Percentiles rank a stretch among this genome's conserved stretches.
Evolutionary conservation across 441 rosid genomes (phyloP).

Genomic region (Melastoma candidum): DNA sequence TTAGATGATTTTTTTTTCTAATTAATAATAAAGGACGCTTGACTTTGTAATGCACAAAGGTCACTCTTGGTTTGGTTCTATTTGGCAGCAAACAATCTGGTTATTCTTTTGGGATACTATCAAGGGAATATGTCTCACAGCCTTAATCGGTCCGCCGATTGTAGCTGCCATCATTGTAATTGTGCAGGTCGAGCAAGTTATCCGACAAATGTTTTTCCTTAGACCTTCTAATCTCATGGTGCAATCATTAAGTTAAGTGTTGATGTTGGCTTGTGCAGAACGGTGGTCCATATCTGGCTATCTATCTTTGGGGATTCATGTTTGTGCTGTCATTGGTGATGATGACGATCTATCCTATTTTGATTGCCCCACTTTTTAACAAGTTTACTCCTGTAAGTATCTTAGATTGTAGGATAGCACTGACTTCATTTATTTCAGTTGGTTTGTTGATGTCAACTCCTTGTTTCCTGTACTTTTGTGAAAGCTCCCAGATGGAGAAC

Average conservation of each 20-base stretch:
- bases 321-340: conserved; percentile 86
- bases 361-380: conserved; percentile 94
- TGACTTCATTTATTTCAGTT: conserved; percentile 7
- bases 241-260: too few relatives aligned
- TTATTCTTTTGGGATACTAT: conserved; percentile 80
- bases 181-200: conserved; percentile 51
- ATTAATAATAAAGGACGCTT: too few relatives aligned
- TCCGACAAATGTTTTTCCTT: neutral
- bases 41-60: too few relatives aligned
- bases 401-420: conserved; percentile 8
- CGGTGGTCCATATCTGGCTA: conserved; percentile 98
- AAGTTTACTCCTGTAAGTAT: conserved; percentile 89
- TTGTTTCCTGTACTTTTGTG: conserved; percentile 14
- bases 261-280: conserved; percentile 40
- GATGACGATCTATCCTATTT: conserved; percentile 85
- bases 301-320: conserved; percentile 98
- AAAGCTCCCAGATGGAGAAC: conserved; percentile 92
- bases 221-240: neutral
- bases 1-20: conserved; percentile 4
- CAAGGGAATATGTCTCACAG: conserved; percentile 66
- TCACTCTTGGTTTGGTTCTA: conserved; percentile 7
- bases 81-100: conserved; percentile 91
- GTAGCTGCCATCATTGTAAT: conserved; percentile 74
- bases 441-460: neutral
- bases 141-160: conserved; percentile 79